phyloP scores from a whole-genome alignment of 2,329 filamentous ascomycete genomes.

The Botryotinia convoluta region DNA sequence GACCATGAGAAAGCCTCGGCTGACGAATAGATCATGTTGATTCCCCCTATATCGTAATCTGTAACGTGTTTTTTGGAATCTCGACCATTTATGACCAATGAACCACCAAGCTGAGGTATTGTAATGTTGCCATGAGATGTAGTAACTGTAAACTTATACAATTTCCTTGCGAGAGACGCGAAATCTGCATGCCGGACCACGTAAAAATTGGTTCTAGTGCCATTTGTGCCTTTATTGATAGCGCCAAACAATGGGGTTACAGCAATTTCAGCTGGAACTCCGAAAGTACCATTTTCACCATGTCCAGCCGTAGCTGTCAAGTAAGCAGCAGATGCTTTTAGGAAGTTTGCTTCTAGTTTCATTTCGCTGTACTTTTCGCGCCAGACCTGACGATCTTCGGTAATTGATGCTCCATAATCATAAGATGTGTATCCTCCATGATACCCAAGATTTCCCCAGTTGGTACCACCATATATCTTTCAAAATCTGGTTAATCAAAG shows the following conservation, averaged over 20 bases:
- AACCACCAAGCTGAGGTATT: slow-evolving; percentile 56
- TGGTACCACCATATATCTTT: slow-evolving; percentile 65
- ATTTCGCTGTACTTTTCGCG: slow-evolving; percentile 28
- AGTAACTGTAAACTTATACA: slow-evolving; percentile 45
- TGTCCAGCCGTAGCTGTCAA: slow-evolving; percentile 51
- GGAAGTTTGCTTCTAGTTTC: slow-evolving; percentile 29
- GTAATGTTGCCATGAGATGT: slow-evolving; percentile 54
- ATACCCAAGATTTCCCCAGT: slow-evolving; percentile 77
- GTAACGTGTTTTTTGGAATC: slow-evolving; percentile 66
- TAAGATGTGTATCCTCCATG: slow-evolving; percentile 59
- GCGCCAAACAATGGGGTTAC: slow-evolving; percentile 57
- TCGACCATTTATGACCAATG: slow-evolving; percentile 54
- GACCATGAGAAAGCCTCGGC: slow-evolving; percentile 68
- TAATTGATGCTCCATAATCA: slow-evolving; percentile 40
- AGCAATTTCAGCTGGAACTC: slow-evolving; percentile 60
- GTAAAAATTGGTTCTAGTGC: slow-evolving; percentile 56
- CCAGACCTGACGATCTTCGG: slow-evolving; percentile 23
- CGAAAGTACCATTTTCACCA: slow-evolving; percentile 38
- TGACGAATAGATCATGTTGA: slow-evolving; percentile 61
- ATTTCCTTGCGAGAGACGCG: slow-evolving; percentile 13
- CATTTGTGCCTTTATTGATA: slow-evolving; percentile 34
- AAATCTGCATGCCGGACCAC: slow-evolving; percentile 64
- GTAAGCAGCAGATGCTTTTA: slow-evolving; percentile 27
- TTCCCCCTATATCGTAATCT: slow-evolving; percentile 59
- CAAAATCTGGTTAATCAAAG: slow-evolving; percentile 43